Evolutionary conservation across 75 land plant species (phyloP), one percentile per base, ranked within the genome.

Genomic region (Selaginella tamariscina): DNA sequence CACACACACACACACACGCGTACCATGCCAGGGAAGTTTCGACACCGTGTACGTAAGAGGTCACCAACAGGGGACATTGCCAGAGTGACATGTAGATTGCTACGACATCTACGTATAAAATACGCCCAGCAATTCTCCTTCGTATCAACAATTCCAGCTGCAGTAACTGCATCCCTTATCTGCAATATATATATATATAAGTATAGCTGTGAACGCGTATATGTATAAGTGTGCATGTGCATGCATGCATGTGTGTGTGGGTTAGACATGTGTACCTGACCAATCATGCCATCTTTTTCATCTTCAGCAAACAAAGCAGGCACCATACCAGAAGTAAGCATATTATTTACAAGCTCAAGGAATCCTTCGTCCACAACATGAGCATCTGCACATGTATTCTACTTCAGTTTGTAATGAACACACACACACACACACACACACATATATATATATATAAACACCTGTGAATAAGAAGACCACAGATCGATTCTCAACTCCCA

Each of bases 261-360:
- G n/a, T n/a, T n/a, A n/a, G n/a, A n/a, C n/a, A n/a, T n/a, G n/a
- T n/a, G 5, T 0, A 71, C 78, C 69, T 75, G 73, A 60, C 68
- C 54, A 2, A 75, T 71, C 68, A 75, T 65, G 29, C 75, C 73
- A 55, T 75, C 78, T 22, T 71, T 75, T 29, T 75, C 78, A 32
- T 75, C 78, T 49, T 75, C 78, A 30, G 70, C 65, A 31, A 75
- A 71, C 29, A 75, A 73, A n/a, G 73, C 73, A 11, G 78, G 78
- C 27, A 75, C 78, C 78, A 75, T 75, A n/a, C 78, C 78, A 65
- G 78, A 75, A 9, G 73, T 75, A 1, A 75, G 78, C 78, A 75
- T 75, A 31, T 75, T 75, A 32, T 75, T 75, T 26, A 75, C 71
- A 22, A 75, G 68, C 68, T 75, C 78, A 18, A 75, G 69, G 29